Base-by-base conservation (phyloP, 257 asterid species). In the Catharanthus roseus region DNA sequence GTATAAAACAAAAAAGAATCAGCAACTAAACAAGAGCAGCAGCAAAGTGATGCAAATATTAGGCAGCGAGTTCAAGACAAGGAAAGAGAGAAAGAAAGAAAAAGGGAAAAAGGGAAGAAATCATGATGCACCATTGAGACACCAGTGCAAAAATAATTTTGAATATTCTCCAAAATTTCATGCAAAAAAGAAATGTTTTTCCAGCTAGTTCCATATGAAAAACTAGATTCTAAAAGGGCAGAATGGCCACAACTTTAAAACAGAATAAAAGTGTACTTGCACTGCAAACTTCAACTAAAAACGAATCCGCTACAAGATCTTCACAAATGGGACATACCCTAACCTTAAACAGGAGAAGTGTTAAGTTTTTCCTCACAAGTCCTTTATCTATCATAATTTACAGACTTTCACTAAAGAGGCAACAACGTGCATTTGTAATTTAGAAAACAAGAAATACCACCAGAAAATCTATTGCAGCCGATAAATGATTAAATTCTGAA, bases 1-100 rank as follows among this genome's bases (percentile, higher is more conserved):
- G 93, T 78, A 82, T 34, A 50, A 39, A 53, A 82, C 47, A 67
- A 72, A 73, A 67, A 29, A 75, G 36, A 63, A 69, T 71, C 68
- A 36, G 57, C 62, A 57, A 78, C 62, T 28, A 49, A 70, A 55
- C 50, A 24, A 44, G 75, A 75, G 69, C 60, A 68, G 26, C 10
- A 21, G 41, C 57, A 21, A 34, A 65, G 65, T 50, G 24, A 21
- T 45, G 60, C 75, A 61, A 33, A 18, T 11, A 10, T 28, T 28
- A 8, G 11, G 19, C 41, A 55, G 38, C 4, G 11, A 33, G 23
- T 24, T 38, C 45, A 69, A 53, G n/a, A 54, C 29, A 21, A 29
- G 47, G 21, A 42, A 12, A 42, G 38, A 36, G 26, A 12, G 4
- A 69, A 24, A 13, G 0, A 7, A 60, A 72, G 29, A 33, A 49